Base-by-base conservation (phyloP, 78 protist species). In the Bigelowiella natans region DNA sequence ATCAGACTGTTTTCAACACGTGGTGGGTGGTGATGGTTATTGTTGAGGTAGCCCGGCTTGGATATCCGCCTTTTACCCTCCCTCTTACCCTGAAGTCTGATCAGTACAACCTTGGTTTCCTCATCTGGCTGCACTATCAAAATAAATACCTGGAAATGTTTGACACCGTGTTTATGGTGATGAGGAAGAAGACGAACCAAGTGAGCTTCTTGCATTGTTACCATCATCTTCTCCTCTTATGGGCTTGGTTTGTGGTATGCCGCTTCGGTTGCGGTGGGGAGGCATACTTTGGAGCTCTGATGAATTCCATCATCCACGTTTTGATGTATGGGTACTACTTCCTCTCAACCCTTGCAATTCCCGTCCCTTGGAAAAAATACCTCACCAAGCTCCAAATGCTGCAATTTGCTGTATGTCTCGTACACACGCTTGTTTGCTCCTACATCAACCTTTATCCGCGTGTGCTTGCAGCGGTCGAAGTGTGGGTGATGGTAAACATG, bases 291-390 rank as follows among this genome's bases (percentile, higher is more conserved):
- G 88, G 88, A 34, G 88, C 39, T 2, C 0, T 84, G 88, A n/a
- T 84, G 39, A 84, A 84, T 37, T 84, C 88, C 39, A 84, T 84
- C 88, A 84, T 84, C 88, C 88, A 84, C 88, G 88, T 84, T 30
- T 0, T 84, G 30, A 84, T 84, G 88, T 84, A 84, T 37, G 29
- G 39, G 30, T 84, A 84, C 88, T 84, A 84, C 88, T 31, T 34
- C 39, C 29, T 84, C 39, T n/a, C 88, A 30, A n/a, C 31, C 40
- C 88, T 84, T 37, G 34, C n/a, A 30, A 31, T n/a, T 30, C 29
- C 39, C 88, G 29, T n/a, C 1, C 88, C 88, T 30, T 84, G 88
- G 88, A 84, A 84, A 37, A n/a, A 34, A 0, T 84, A 84, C 88
- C 88, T 84, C 34, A 84, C 88, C 39, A n/a, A 84, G 88, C 39